Evolutionary conservation across 2,329 filamentous ascomycete species (phyloP).

Genomic region (Sphaerostilbella broomeana): DNA sequence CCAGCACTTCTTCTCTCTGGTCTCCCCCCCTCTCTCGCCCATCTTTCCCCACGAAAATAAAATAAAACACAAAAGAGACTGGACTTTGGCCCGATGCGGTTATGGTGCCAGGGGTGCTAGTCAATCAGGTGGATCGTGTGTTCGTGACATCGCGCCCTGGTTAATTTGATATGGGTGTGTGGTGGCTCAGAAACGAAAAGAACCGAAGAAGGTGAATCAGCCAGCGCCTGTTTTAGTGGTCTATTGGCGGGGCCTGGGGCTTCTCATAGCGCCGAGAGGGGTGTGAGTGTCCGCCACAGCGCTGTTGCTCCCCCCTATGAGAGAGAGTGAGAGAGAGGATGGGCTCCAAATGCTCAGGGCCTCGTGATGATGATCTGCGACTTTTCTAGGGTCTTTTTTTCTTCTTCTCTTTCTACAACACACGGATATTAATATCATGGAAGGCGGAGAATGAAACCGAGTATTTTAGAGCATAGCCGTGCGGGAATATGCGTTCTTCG

Average conservation of each 20-base stretch:
- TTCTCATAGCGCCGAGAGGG: background rate
- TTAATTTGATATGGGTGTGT: constrained; percentile 8
- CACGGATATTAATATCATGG: no score
- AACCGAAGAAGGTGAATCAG: constrained; percentile 2
- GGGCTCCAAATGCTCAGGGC: background rate
- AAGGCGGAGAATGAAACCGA: no score
- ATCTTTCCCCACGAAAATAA: no score
- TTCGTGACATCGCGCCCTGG: constrained; percentile 13
- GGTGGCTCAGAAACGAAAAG: background rate
- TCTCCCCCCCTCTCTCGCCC: background rate
- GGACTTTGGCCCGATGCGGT: background rate
- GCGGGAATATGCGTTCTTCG: no score
- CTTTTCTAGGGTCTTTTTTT: no score
- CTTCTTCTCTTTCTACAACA: no score
- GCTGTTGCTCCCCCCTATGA: no score
- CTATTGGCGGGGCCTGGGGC: constrained; percentile 7
- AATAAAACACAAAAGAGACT: no score
- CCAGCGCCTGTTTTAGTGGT: constrained; percentile 3
- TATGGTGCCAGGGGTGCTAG: no score
- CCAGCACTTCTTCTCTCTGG: background rate
- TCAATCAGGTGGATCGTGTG: constrained; percentile 12
- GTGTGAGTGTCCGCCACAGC: background rate
- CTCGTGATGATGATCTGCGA: background rate
- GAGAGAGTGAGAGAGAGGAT: no score
- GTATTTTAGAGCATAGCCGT: no score